These are phyloP conservation scores for Plasmodium gallinaceum DNA, from an alignment of 169 alveolate genomes.

Conservation along the genomic window DNA sequence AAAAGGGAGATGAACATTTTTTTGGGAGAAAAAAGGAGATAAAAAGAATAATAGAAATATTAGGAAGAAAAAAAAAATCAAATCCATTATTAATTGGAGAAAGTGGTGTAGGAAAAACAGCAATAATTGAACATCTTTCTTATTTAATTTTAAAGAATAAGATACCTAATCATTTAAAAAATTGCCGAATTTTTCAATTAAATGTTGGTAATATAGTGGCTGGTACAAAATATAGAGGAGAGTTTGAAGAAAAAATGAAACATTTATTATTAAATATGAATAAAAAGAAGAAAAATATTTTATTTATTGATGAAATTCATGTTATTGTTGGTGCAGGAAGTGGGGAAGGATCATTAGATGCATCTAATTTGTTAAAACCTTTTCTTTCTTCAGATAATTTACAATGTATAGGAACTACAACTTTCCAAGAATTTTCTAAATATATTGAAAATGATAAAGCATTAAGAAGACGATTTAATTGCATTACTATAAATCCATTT, in stretches of 20 bases:
- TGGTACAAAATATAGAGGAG: slow-evolving; percentile 93
- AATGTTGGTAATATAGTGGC: slow-evolving; percentile 86
- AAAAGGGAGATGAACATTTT: slow-evolving; percentile 50
- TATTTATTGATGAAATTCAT: slow-evolving; percentile 93
- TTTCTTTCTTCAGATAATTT: slow-evolving; percentile 91
- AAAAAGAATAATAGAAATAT: slow-evolving; percentile 83
- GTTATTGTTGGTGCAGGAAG: slow-evolving; percentile 88
- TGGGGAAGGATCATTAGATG: slow-evolving; percentile 93
- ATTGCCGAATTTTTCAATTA: slow-evolving; percentile 79
- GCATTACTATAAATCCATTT: slow-evolving; percentile 88
- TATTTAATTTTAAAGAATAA: slow-evolving; percentile 67
- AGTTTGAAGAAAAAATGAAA: slow-evolving; percentile 92
- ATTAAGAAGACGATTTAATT: slow-evolving; percentile 90
- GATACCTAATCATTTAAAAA: slow-evolving; percentile 78
- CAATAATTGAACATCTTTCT: slow-evolving; percentile 79
- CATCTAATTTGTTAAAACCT: slow-evolving; percentile 92
- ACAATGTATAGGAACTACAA: slow-evolving; percentile 87
- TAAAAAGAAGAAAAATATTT: slow-evolving; percentile 86
- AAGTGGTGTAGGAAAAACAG: slow-evolving; percentile 84
- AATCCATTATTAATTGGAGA: slow-evolving; percentile 84
- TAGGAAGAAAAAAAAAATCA: slow-evolving; percentile 87
- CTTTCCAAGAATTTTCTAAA: slow-evolving; percentile 84
- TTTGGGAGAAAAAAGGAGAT: slow-evolving; percentile 84
- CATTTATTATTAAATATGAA: slow-evolving; percentile 88
- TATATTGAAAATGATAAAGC: slow-evolving; percentile 90